phyloP scores from a whole-genome alignment of 768 basidiomycete species.

The Collybia mongolica region DNA sequence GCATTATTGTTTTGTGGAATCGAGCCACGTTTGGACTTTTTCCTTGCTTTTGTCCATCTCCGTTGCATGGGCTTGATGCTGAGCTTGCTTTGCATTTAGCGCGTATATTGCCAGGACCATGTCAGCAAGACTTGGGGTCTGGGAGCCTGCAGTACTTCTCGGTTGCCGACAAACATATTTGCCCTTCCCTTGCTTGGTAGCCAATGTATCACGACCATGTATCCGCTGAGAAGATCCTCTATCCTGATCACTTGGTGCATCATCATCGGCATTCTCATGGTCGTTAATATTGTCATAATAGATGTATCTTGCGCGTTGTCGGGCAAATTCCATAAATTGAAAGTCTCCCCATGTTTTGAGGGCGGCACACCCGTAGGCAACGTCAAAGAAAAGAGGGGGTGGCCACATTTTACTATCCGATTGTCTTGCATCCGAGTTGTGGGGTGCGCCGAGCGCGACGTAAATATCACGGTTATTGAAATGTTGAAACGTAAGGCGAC shows the following conservation, averaged over 20 bases:
- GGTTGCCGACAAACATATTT: not conserved
- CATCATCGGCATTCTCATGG: constrained; percentile 1
- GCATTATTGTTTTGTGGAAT: not conserved
- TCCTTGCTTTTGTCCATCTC: constrained; percentile 14
- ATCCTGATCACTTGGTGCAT: not conserved
- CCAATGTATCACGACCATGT: constrained; percentile 11
- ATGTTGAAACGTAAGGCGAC: constrained; percentile 1
- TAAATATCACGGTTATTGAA: constrained; percentile 6
- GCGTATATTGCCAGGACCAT: constrained; percentile 16
- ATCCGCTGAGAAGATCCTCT: constrained; percentile 9
- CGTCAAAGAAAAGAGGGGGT: constrained; percentile 14
- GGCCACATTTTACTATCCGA: constrained; percentile 11
- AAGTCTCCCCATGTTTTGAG: constrained; percentile 18
- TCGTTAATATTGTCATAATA: constrained; percentile 10
- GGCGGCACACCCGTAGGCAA: constrained; percentile 16
- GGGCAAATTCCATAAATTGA: constrained; percentile 11
- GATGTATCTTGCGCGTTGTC: constrained; percentile 10
- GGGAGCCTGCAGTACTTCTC: constrained; percentile 1
- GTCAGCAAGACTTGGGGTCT: constrained; percentile 14
- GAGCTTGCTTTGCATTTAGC: constrained; percentile 14
- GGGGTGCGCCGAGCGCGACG: constrained; percentile 6
- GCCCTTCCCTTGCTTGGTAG: constrained; percentile 7
- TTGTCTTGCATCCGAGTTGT: constrained; percentile 15
- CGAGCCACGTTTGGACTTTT: constrained; percentile 16
- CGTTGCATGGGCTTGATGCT: constrained; percentile 12